Evolutionary conservation across 768 basidiomycete genomes (phyloP), one percentile per base, ranked within the genome.

Genomic region (Cystofilobasidium capitatum): DNA sequence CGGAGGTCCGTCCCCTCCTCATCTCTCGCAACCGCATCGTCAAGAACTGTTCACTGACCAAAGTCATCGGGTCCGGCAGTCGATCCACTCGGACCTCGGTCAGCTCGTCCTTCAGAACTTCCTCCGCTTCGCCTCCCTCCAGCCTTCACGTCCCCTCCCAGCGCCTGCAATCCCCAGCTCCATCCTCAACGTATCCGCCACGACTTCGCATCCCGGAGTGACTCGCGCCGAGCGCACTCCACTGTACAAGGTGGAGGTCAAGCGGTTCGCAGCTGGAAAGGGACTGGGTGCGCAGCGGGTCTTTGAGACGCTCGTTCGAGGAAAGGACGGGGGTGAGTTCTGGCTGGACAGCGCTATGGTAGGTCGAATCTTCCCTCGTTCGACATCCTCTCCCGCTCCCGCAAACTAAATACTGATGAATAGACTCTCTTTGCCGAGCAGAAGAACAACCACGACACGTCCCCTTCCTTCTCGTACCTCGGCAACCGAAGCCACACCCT

Each of bases 1-100:
- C 89, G 8, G 89, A 91, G 74, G 91, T 69, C 17, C 57, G 44
- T 51, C 24, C 8, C 20, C 78, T 63, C 73, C 17, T 64, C 75
- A 29, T 71, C 71, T 51, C 33, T 36, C 68, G 45, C 37, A 36
- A 26, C 35, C 26, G 6, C 20, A 10, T 42, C 10, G 10, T 20
- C 10, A 42, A 10, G 20, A 42, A 10, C 35, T 49, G 3, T 42
- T 61, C 31, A 2, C 37, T 55, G 35, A 57, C 39, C 51, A 22
- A 29, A 14, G n/a, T 14, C 31, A 2, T 16, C 31, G 29, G 14
- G 17, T 20, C 16, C 14, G 31, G 13, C 47, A 69, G 68, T 69
- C 68, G 0, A 69, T 69, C 57, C 54, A 63, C 39, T 69, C 68
- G 13, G 44, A 55, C 22, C 57, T 64, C 22, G 68, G 68, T 39